phyloP scores from a whole-genome alignment of 2,329 filamentous ascomycete genomes.

The Arthrobotrys sphaeroides region DNA sequence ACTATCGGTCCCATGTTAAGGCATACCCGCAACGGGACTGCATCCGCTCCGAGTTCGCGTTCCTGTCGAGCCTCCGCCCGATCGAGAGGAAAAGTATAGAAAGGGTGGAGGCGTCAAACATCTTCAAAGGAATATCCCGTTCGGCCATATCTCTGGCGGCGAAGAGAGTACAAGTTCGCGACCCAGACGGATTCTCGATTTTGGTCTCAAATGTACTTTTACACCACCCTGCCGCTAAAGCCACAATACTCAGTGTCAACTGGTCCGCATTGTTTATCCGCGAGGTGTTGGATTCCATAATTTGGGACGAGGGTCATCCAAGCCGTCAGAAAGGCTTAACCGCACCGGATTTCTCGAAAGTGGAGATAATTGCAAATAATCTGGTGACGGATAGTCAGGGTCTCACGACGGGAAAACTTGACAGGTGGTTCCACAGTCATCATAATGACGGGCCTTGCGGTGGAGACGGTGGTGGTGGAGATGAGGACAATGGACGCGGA shows the following conservation, averaged over 20 bases:
- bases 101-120: slow-evolving; percentile 26
- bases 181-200: background rate
- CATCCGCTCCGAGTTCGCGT: slow-evolving; percentile 14
- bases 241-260: slow-evolving; percentile 42
- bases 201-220: slow-evolving; percentile 3
- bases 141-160: slow-evolving; percentile 8
- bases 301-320: slow-evolving; percentile 20
- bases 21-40: slow-evolving; percentile 1
- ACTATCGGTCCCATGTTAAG: slow-evolving; percentile 21
- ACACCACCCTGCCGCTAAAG: background rate
- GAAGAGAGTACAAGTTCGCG: slow-evolving; percentile 15
- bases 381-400: slow-evolving; percentile 20
- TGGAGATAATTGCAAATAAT: slow-evolving; percentile 44
- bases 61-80: slow-evolving; percentile 16
- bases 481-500: slow-evolving; percentile 10
- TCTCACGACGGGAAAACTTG: slow-evolving; percentile 34
- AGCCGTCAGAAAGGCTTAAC: background rate
- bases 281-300: slow-evolving; percentile 29
- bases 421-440: slow-evolving; percentile 31
- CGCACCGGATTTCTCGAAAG: slow-evolving; percentile 13
- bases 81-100: slow-evolving; percentile 34
- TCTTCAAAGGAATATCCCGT: slow-evolving; percentile 33
- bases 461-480: background rate
- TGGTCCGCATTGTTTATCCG: slow-evolving; percentile 39
- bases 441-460: background rate